These are phyloP conservation scores for Hortiboletus flavorubellus DNA, from an alignment of 768 basidiomycete species.

Conservation along the genomic window DNA sequence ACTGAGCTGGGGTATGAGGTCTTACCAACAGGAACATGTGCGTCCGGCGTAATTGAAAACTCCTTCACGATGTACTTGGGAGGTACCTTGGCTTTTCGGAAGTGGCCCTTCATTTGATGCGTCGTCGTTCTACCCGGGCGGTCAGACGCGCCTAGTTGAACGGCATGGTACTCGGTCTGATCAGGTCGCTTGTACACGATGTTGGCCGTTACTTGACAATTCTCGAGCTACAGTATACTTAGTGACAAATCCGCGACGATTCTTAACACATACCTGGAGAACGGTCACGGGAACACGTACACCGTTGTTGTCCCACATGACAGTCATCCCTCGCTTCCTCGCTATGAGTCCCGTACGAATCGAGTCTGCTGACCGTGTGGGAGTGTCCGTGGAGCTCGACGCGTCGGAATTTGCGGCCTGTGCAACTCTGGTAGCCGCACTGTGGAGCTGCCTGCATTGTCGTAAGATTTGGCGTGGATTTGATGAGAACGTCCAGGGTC, in stretches of 20 bases:
- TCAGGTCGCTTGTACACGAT: constrained; percentile 60
- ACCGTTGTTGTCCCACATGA: constrained; percentile 89
- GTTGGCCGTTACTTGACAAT: constrained; percentile 87
- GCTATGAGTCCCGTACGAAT: constrained; percentile 91
- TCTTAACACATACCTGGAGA: constrained; percentile 66
- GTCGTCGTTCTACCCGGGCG: constrained; percentile 68
- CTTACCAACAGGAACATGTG: constrained; percentile 86
- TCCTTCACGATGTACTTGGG: constrained; percentile 86
- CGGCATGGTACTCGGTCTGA: constrained; percentile 80
- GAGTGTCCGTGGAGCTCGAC: constrained; percentile 25
- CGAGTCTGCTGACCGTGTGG: constrained; percentile 83
- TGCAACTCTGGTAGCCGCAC: constrained; percentile 35
- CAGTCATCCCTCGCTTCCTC: constrained; percentile 93
- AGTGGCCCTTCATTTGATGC: constrained; percentile 84
- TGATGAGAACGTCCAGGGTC: constrained; percentile 45
- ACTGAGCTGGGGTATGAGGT: neutral
- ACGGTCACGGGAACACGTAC: constrained; percentile 88
- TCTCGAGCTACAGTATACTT: constrained; percentile 57
- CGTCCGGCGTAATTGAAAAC: constrained; percentile 86
- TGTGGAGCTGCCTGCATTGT: constrained; percentile 42
- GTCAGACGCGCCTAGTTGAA: constrained; percentile 88
- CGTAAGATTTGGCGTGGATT: constrained; percentile 35
- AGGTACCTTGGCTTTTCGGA: constrained; percentile 72
- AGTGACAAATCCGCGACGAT: constrained; percentile 9
- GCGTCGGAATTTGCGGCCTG: constrained; percentile 19